Percentiles rank a stretch among this genome's conserved stretches.
Conservation (phyloP, 345 rosid genomes). For the Citrus glauca region DNA sequence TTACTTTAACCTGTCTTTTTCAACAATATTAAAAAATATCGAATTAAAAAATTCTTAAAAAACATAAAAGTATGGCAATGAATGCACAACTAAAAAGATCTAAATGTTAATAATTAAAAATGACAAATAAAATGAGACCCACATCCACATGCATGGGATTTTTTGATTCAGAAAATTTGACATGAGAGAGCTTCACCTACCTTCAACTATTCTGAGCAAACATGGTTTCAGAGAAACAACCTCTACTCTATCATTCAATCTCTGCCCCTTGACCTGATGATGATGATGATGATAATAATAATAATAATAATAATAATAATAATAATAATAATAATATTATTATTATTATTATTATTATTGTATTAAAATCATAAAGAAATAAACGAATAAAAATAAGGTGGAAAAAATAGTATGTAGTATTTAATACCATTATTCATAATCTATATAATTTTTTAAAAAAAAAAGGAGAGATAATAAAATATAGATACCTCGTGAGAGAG, state of each 20-base stretch:
- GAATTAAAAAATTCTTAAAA: not conserved
- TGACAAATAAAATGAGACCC: not conserved
- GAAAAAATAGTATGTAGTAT: not conserved
- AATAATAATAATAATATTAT: too few relatives aligned
- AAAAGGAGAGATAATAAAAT: not conserved
- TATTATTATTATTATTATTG: too few relatives aligned
- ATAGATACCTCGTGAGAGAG: slow-evolving; percentile 48
- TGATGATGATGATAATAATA: too few relatives aligned
- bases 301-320: too few relatives aligned
- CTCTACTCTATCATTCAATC: slow-evolving; percentile 49
- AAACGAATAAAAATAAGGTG: not conserved
- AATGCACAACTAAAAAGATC: not conserved
- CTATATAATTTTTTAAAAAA: too few relatives aligned
- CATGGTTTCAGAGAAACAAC: slow-evolving; percentile 44
- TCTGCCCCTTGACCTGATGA: too few relatives aligned
- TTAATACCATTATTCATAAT: not conserved
- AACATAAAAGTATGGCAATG: too few relatives aligned
- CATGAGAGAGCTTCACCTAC: slow-evolving; percentile 36
- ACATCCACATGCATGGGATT: not conserved
- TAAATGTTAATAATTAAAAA: not conserved
- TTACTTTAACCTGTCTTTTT: not conserved
- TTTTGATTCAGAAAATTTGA: not conserved
- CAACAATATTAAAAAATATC: not conserved
- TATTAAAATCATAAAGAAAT: not conserved
- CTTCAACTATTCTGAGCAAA: slow-evolving; percentile 54